Evolutionary conservation across 208 protist species (phyloP), one percentile per base, ranked within the genome.

Genomic region (Trypanosoma platydactyli): DNA sequence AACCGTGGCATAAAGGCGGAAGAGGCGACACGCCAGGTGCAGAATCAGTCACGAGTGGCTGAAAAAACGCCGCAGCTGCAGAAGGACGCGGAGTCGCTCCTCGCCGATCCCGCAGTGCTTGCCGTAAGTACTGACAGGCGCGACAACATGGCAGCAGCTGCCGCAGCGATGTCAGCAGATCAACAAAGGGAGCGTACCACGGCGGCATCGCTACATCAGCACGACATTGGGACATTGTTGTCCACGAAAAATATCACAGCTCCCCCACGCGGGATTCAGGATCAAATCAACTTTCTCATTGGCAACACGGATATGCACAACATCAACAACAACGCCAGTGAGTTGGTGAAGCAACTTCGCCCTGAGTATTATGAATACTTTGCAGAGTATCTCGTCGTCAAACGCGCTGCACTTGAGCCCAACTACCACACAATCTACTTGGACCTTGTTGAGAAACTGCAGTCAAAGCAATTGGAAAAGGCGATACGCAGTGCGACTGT

Each of bases 371-470:
- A 93, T 72, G 85, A 94, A 65, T 96, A 94, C 83, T 95, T 97
- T 71, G 88, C 97, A 6, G 89, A 99, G 63, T 99, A 99, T 74
- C 73, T 99, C 4, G 98, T 99, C 16, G 88, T 98, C 18, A 99
- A 99, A 77, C 96, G 99, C 35, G 98, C 96, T 1, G 86, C 92
- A n/a, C 85, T 98, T 15, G 98, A 99, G 83, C 94, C 96, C 7
- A 99, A 99, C 85, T 99, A 98, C 83, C 97, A 99, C 72, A 55
- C 35, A 41, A 82, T 98, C 45, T 99, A 99, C 80, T 74, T 93
- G 27, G 68, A 88, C 16, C 80, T 98, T 16, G 62, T 98, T 51
- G 73, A 80, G 5, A 85, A 84, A 56, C 67, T 98, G 50, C 70
- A 89, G 55, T 88, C 79, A 13, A 81, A 73, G 68, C 86, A 92